Evolutionary conservation across 1,284 basidiomycete species (phyloP).

Genomic region (Dichomitus squalens): DNA sequence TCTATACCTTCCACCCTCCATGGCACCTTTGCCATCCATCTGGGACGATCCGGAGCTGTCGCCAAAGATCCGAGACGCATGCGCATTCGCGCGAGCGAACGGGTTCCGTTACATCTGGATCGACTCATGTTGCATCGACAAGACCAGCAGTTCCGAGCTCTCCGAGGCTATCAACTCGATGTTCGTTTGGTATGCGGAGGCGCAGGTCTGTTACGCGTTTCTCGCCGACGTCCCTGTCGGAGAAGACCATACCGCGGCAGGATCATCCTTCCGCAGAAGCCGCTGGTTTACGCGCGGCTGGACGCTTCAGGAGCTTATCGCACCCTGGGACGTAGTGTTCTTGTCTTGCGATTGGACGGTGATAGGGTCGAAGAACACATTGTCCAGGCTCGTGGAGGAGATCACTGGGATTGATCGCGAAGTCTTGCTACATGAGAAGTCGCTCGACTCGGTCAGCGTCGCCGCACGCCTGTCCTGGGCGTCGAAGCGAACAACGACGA

Average conservation of each 20-base stretch:
- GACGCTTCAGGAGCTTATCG: slow-evolving; percentile 3
- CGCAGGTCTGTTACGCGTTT: too few species aligned
- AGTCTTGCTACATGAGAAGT: background rate
- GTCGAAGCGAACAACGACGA: background rate
- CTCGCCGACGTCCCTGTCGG: background rate
- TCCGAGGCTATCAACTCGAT: too few species aligned
- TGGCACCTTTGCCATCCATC: background rate
- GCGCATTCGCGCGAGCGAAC: too few species aligned
- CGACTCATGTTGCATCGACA: too few species aligned
- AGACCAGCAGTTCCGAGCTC: too few species aligned
- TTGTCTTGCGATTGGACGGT: background rate
- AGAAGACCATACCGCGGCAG: background rate
- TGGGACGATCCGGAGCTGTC: too few species aligned
- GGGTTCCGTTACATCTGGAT: too few species aligned
- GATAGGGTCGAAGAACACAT: background rate
- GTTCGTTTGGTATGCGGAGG: too few species aligned
- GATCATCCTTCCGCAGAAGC: background rate
- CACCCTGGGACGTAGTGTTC: background rate
- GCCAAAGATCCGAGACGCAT: too few species aligned
- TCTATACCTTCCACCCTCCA: background rate
- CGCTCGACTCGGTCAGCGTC: background rate
- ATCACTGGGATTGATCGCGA: background rate
- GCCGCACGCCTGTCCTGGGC: background rate
- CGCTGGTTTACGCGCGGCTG: background rate
- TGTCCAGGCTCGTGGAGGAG: background rate